These are phyloP conservation scores for Aspergillus haitiensis DNA, from an alignment of 495 filamentous ascomycete genomes.

Conservation along the genomic window DNA sequence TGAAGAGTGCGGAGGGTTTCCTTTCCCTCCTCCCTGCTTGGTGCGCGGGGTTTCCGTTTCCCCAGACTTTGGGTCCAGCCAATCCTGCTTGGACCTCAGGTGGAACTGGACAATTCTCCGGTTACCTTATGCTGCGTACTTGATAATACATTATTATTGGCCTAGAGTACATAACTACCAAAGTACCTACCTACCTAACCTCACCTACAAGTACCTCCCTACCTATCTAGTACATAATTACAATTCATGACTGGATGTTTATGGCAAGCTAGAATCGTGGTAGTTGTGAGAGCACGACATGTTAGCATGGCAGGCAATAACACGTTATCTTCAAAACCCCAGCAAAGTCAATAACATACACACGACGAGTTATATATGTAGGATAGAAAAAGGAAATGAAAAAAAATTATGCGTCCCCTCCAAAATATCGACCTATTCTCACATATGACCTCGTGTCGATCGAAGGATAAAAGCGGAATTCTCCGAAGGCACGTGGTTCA, in stretches of 20 bases:
- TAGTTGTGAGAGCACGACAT: not conserved
- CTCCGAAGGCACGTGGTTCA: not conserved
- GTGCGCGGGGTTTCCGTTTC: conserved; percentile 42
- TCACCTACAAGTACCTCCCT: too few species aligned
- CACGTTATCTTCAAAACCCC: not conserved
- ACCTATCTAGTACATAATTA: not conserved
- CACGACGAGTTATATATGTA: too few species aligned
- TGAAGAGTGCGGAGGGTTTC: conserved; percentile 47
- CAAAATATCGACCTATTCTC: too few species aligned
- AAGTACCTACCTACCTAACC: too few species aligned
- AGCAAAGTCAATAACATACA: not conserved
- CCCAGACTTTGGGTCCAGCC: conserved; percentile 36
- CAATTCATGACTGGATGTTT: not conserved
- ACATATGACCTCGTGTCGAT: too few species aligned
- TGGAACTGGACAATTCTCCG: conserved; percentile 7
- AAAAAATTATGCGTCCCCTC: too few species aligned
- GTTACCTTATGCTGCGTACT: not conserved
- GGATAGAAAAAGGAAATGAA: too few species aligned
- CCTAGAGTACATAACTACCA: not conserved
- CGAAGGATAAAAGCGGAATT: not conserved
- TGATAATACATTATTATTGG: not conserved
- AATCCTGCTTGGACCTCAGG: conserved; percentile 7
- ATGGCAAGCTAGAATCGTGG: not conserved
- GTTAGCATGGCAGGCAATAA: not conserved
- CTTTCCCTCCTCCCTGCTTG: conserved; percentile 23